Conservation (phyloP, 805 yeast genomes). For the Starmerella scarabaei region DNA sequence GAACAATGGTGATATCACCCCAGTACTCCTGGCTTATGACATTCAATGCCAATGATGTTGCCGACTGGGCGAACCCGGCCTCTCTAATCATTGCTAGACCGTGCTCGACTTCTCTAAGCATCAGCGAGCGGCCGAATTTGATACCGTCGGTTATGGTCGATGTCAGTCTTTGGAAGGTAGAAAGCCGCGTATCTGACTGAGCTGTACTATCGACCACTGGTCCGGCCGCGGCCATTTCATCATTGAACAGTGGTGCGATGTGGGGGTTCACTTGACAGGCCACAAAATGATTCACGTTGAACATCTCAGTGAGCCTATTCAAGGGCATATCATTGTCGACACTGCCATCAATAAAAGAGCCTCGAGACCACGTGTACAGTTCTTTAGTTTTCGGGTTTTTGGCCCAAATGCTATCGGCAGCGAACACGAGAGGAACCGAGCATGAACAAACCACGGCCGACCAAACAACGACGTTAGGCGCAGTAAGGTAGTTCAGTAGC, state of each 20-base stretch:
- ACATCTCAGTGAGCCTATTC: constrained; percentile 84
- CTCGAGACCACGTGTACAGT: constrained; percentile 69
- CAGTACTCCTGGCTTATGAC: constrained; percentile 75
- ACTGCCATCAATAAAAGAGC: constrained; percentile 86
- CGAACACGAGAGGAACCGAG: constrained; percentile 82
- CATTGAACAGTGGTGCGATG: constrained; percentile 63
- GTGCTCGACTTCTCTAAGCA: constrained; percentile 64
- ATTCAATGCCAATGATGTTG: constrained; percentile 60
- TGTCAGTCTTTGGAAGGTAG: too few relatives aligned
- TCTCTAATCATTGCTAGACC: constrained; percentile 60
- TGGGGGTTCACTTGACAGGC: constrained; percentile 98
- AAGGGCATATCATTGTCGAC: constrained; percentile 91
- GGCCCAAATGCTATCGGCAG: constrained; percentile 73
- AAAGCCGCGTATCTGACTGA: background rate
- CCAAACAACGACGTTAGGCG: constrained; percentile 83
- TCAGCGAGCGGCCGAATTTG: constrained; percentile 35
- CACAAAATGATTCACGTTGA: constrained; percentile 90
- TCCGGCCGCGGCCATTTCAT: background rate
- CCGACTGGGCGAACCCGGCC: constrained; percentile 59
- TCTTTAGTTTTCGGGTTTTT: constrained; percentile 63
- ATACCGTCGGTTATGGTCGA: constrained; percentile 20
- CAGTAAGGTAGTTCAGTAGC: constrained; percentile 73
- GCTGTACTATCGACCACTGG: background rate
- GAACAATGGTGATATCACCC: constrained; percentile 88
- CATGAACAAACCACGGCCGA: constrained; percentile 91